These are phyloP conservation scores for Heliamphora exappendiculata DNA, from an alignment of 148 eudicot species.

Conservation along the genomic window DNA sequence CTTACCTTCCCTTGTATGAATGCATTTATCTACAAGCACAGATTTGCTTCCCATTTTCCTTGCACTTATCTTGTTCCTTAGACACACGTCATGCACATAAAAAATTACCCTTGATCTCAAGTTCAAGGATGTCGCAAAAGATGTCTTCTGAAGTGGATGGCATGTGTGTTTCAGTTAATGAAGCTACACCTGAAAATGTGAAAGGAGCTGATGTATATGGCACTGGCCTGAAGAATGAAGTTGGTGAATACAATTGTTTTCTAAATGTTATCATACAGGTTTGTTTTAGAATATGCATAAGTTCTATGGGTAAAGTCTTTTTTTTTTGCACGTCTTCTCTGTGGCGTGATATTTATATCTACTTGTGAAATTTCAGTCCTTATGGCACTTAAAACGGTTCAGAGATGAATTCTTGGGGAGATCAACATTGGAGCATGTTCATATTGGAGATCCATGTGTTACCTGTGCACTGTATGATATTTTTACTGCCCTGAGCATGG, in stretches of 20 bases:
- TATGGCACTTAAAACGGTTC: constrained; percentile 80
- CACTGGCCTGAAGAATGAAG: constrained; percentile 78
- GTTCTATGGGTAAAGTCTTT: not conserved
- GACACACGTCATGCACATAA: constrained; percentile 55
- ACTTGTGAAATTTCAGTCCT: constrained; percentile 41
- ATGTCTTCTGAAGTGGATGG: constrained; percentile 23
- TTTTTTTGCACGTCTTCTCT: not conserved
- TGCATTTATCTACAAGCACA: not conserved
- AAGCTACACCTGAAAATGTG: constrained; percentile 21
- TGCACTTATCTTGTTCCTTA: constrained; percentile 13
- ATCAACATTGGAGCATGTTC: constrained; percentile 58
- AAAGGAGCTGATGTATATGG: constrained; percentile 48
- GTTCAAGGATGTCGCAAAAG: constrained; percentile 26
- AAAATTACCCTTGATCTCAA: constrained; percentile 37
- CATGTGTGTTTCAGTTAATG: constrained; percentile 24
- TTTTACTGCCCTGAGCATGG: constrained; percentile 58
- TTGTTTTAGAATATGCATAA: constrained; percentile 11
- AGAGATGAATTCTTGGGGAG: constrained; percentile 78
- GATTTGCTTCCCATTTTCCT: constrained; percentile 2
- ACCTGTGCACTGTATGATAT: constrained; percentile 84
- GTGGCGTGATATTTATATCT: not conserved
- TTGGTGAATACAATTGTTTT: constrained; percentile 98
- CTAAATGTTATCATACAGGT: constrained; percentile 98
- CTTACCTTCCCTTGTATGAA: not conserved
- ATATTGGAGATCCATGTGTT: constrained; percentile 95